These are phyloP conservation scores for Isatis tinctoria DNA, from an alignment of 345 rosid species.

Conservation along the genomic window DNA sequence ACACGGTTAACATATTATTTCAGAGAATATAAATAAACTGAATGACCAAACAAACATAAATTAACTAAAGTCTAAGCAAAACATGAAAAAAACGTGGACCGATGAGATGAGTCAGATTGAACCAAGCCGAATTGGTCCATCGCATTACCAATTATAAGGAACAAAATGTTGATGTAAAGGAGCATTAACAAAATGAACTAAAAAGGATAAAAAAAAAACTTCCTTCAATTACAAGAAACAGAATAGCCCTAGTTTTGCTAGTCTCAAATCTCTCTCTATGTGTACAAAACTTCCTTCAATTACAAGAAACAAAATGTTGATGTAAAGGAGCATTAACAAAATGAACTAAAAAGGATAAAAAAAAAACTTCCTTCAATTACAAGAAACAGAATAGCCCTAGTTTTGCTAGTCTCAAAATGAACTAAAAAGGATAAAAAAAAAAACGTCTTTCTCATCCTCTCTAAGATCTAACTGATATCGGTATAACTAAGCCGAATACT, in stretches of 20 bases:
- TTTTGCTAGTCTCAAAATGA: not conserved
- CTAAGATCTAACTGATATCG: not conserved
- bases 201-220: not conserved
- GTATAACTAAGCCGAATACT: not conserved
- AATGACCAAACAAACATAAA: not conserved
- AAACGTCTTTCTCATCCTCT: conserved; percentile 1
- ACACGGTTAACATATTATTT: too few relatives aligned
- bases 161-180: not conserved
- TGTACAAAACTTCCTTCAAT: too few relatives aligned
- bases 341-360: not conserved
- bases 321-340: not conserved
- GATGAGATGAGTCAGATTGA: not conserved
- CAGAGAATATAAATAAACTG: too few relatives aligned
- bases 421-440: too few relatives aligned
- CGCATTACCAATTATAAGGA: not conserved
- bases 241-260: not conserved
- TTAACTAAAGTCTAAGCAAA: not conserved
- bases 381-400: not conserved
- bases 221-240: conserved; percentile 8
- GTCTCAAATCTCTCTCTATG: too few relatives aligned
- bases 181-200: not conserved
- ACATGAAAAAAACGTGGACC: not conserved
- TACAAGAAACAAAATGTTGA: too few relatives aligned
- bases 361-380: not conserved
- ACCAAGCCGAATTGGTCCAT: not conserved